Evolutionary conservation across 2,329 filamentous ascomycete genomes (phyloP).

Genomic region (Nemania abortiva): DNA sequence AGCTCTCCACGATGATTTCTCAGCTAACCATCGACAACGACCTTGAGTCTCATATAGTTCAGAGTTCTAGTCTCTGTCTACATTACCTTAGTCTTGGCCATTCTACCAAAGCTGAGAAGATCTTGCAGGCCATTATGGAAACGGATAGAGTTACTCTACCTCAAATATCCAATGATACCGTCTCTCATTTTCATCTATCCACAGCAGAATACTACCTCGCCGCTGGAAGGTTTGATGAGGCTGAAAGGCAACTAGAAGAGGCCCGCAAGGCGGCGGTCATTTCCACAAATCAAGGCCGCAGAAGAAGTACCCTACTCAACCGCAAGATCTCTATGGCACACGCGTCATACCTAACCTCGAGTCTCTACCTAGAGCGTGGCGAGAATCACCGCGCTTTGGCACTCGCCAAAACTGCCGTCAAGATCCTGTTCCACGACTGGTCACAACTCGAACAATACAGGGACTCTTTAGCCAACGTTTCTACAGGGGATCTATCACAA

Average conservation of each 20-base stretch:
- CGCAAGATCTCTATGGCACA: conserved; percentile 68
- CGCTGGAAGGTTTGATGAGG: conserved; percentile 74
- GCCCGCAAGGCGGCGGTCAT: conserved; percentile 56
- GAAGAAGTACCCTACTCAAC: conserved; percentile 55
- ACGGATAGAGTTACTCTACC: conserved; percentile 65
- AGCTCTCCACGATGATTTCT: conserved; percentile 60
- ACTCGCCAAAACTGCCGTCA: conserved; percentile 69
- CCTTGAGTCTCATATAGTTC: conserved; percentile 58
- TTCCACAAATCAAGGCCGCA: conserved; percentile 44
- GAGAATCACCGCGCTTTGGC: conserved; percentile 68
- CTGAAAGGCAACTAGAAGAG: conserved; percentile 57
- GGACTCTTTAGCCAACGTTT: conserved; percentile 33
- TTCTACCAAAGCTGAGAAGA: conserved; percentile 61
- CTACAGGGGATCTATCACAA: conserved; percentile 46
- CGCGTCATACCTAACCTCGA: conserved; percentile 73
- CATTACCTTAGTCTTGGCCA: conserved; percentile 68
- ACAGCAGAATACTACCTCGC: conserved; percentile 80
- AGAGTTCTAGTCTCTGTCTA: conserved; percentile 62
- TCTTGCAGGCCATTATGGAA: conserved; percentile 65
- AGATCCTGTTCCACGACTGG: conserved; percentile 68
- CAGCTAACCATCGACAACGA: conserved; percentile 51
- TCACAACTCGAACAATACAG: conserved; percentile 60
- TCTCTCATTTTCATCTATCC: conserved; percentile 72
- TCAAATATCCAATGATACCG: conserved; percentile 57
- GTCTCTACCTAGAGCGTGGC: conserved; percentile 72